These are phyloP conservation scores for Candida michaelii DNA, from an alignment of 805 yeast species.

Conservation along the genomic window DNA sequence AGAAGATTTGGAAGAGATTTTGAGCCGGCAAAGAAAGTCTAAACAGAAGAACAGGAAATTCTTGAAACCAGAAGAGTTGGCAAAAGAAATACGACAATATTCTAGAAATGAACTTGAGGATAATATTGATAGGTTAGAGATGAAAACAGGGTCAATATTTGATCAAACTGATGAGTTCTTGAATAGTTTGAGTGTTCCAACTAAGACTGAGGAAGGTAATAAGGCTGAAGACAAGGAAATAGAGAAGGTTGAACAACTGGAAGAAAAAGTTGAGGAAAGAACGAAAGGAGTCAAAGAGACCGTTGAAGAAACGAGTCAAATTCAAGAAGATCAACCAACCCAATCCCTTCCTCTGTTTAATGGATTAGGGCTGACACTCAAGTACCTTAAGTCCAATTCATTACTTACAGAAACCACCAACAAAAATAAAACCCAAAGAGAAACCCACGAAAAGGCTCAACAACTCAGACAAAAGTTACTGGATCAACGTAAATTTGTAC, in stretches of 20 bases:
- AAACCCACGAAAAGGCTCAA: slow-evolving; percentile 29
- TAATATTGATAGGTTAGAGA: slow-evolving; percentile 13
- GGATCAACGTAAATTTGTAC: slow-evolving; percentile 34
- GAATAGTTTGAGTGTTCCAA: slow-evolving; percentile 17
- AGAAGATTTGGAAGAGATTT: slow-evolving; percentile 19
- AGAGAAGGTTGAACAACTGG: background rate
- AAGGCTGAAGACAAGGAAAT: background rate
- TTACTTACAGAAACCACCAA: slow-evolving; percentile 12
- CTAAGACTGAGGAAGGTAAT: background rate
- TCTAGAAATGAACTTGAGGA: slow-evolving; percentile 20
- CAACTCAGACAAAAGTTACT: slow-evolving; percentile 26
- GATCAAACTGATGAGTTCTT: slow-evolving; percentile 47
- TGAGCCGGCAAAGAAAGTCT: slow-evolving; percentile 20
- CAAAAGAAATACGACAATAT: slow-evolving; percentile 33
- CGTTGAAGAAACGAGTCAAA: too few species aligned
- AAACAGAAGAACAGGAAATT: slow-evolving; percentile 28
- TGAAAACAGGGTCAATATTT: slow-evolving; percentile 22
- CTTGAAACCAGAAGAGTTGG: slow-evolving; percentile 36
- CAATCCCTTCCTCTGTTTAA: background rate
- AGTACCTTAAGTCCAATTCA: slow-evolving; percentile 25
- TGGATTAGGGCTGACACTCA: slow-evolving; percentile 29
- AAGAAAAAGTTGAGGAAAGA: too few species aligned
- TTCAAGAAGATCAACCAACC: too few species aligned
- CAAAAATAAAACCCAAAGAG: slow-evolving; percentile 5
- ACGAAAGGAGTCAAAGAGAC: too few species aligned